These are phyloP conservation scores for Tanacetum coccineum DNA, from an alignment of 129 eudicot species.

Conservation along the genomic window DNA sequence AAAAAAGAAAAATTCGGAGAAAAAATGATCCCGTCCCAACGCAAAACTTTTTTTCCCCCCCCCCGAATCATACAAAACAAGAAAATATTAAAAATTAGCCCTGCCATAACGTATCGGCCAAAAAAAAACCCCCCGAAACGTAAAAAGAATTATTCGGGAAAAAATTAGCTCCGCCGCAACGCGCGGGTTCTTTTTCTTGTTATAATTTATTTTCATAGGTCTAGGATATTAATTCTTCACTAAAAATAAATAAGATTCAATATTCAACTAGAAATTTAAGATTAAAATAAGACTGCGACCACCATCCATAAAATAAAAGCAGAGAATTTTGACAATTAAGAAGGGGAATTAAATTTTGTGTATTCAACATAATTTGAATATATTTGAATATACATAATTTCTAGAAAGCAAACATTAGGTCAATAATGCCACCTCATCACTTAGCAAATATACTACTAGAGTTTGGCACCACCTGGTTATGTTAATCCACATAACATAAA, in stretches of 20 bases:
- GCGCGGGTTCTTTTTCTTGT: too few relatives aligned
- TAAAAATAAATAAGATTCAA: neutral
- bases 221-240: neutral
- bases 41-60: too few relatives aligned
- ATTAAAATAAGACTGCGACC: neutral
- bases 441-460: conserved; percentile 17
- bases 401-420: conserved; percentile 13
- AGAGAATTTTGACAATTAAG: conserved; percentile 23
- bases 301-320: conserved; percentile 7
- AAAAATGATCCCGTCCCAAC: too few relatives aligned
- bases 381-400: neutral
- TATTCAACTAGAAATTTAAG: neutral
- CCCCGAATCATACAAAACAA: too few relatives aligned
- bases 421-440: conserved; percentile 30
- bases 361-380: neutral
- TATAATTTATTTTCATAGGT: neutral
- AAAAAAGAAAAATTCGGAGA: too few relatives aligned
- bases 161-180: too few relatives aligned
- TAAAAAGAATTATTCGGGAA: too few relatives aligned
- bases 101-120: too few relatives aligned
- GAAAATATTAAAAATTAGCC: too few relatives aligned
- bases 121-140: too few relatives aligned
- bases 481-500: neutral
- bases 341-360: conserved; percentile 12
- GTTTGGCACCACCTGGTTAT: neutral